phyloP scores from a whole-genome alignment of 2,329 filamentous ascomycete genomes.

The Penicillium sp. region DNA sequence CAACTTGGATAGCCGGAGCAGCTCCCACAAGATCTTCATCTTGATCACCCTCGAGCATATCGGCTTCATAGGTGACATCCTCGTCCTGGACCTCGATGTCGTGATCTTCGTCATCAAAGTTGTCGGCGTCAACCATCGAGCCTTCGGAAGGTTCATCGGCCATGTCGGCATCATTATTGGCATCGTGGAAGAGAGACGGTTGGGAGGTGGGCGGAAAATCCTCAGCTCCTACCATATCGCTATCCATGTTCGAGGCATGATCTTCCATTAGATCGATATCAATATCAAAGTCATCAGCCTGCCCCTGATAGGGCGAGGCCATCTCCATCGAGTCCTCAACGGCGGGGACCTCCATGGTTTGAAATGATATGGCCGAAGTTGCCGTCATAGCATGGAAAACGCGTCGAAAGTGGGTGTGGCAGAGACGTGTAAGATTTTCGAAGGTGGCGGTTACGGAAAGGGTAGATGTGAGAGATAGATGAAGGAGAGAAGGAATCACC shows the following conservation, averaged over 20 bases:
- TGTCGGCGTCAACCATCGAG: conserved; percentile 43
- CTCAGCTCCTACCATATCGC: conserved; percentile 47
- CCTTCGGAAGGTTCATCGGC: conserved; percentile 48
- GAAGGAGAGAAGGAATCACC: not conserved
- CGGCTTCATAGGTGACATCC: conserved; percentile 40
- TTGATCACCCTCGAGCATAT: conserved; percentile 47
- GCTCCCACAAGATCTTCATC: conserved; percentile 39
- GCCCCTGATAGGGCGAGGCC: conserved; percentile 44
- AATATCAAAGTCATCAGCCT: conserved; percentile 60
- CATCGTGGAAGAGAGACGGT: conserved; percentile 36
- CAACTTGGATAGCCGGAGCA: conserved; percentile 26
- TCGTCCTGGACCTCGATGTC: conserved; percentile 37
- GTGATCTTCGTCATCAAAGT: conserved; percentile 30
- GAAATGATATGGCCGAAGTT: conserved; percentile 32
- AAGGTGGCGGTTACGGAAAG: conserved; percentile 22
- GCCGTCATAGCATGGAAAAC: conserved; percentile 39
- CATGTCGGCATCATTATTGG: conserved; percentile 51
- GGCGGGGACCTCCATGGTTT: conserved; percentile 42
- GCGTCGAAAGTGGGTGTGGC: conserved; percentile 13
- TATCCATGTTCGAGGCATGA: conserved; percentile 62
- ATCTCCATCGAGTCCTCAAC: conserved; percentile 51
- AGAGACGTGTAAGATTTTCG: conserved; percentile 24
- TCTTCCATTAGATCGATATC: conserved; percentile 63
- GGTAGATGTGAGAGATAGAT: conserved; percentile 5
- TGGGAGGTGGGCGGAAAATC: conserved; percentile 39